Evolutionary conservation across 2,329 filamentous ascomycete genomes (phyloP).

Genomic region (Rugonectria rugulosa): DNA sequence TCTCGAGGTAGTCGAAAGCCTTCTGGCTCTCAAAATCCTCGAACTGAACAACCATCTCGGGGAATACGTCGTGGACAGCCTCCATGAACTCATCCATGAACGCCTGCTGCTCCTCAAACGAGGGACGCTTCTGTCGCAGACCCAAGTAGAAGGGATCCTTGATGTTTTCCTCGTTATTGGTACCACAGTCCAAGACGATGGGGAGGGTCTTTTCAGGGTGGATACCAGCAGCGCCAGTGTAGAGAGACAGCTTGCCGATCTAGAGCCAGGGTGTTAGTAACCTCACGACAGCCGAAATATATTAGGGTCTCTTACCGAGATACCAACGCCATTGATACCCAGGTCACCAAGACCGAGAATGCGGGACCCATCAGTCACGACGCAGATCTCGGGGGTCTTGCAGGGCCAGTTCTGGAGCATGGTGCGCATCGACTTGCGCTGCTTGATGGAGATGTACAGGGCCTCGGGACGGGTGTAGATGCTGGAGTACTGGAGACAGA

Average conservation of each 20-base stretch:
- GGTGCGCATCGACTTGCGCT: conserved; percentile 86
- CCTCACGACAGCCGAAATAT: neutral
- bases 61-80: conserved; percentile 78
- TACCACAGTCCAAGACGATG: conserved; percentile 73
- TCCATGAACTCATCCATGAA: conserved; percentile 99
- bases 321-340: conserved; percentile 96
- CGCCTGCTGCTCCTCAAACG: conserved; percentile 79
- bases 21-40: conserved; percentile 95
- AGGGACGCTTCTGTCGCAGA: conserved; percentile 81
- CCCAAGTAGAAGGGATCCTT: conserved; percentile 86
- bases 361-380: conserved; percentile 94
- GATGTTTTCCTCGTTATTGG: conserved; percentile 71
- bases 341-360: conserved; percentile 93
- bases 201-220: conserved; percentile 83
- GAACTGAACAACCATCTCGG: conserved; percentile 82
- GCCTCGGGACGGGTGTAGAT: conserved; percentile 95
- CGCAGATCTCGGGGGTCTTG: conserved; percentile 89
- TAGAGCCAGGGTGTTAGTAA: conserved; percentile 45
- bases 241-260: conserved; percentile 93
- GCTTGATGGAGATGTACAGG: conserved; percentile 94
- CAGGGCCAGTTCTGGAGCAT: conserved; percentile 96
- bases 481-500: conserved; percentile 94
- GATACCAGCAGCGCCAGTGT: conserved; percentile 95
- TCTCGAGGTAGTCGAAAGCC: conserved; percentile 91
- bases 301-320: conserved; percentile 68